Conservation (phyloP, 257 asterid species). For the Schizonepeta tenuifolia region DNA sequence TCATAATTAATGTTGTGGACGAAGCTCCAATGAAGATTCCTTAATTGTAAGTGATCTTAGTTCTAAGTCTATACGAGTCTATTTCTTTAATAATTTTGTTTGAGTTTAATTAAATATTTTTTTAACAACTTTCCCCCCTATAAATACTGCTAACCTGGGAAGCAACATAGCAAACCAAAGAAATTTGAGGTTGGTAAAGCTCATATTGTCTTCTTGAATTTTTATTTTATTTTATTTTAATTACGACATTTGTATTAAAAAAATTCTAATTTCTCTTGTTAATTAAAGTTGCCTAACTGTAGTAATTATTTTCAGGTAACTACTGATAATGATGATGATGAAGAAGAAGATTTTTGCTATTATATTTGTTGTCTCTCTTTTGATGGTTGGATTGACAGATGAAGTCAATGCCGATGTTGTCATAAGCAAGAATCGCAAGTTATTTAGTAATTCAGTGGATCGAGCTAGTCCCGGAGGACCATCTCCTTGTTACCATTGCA, state of each 20-base stretch:
- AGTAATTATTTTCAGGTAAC: slow-evolving; percentile 19
- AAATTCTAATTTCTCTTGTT: neutral
- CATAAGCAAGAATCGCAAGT: neutral
- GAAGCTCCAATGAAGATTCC: slow-evolving; percentile 31
- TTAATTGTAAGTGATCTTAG: neutral
- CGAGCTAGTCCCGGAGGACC: slow-evolving; percentile 40
- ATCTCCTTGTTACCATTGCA: slow-evolving; percentile 31
- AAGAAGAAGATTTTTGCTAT: slow-evolving; percentile 29
- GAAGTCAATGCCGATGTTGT: neutral
- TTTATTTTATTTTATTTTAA: neutral
- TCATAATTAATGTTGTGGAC: neutral
- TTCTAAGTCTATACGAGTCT: slow-evolving; percentile 36
- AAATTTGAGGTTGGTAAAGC: neutral
- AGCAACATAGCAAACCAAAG: neutral
- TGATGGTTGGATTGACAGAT: slow-evolving; percentile 20
- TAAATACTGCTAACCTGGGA: slow-evolving; percentile 29
- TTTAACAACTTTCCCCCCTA: slow-evolving; percentile 12
- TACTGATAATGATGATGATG: neutral
- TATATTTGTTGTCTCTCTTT: slow-evolving; percentile 20
- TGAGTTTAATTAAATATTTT: neutral
- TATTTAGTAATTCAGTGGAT: slow-evolving; percentile 13
- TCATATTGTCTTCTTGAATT: neutral
- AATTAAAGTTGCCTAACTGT: neutral
- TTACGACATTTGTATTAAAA: neutral
- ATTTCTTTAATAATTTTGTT: slow-evolving; percentile 3